Evolutionary conservation across 805 yeast genomes (phyloP).

Genomic region (Kodamaea restingae): DNA sequence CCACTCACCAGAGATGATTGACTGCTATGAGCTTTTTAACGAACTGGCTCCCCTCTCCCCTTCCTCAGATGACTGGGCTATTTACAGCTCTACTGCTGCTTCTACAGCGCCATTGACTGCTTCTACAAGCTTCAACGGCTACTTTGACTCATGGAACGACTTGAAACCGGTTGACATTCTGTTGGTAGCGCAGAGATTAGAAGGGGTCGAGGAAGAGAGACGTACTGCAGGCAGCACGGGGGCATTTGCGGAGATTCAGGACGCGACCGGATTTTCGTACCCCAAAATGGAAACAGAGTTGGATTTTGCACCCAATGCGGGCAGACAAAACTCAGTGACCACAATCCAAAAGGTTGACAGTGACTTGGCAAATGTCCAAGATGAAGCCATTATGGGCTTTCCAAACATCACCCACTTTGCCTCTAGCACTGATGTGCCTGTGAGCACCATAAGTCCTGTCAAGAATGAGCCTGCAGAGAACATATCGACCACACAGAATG

Average conservation of each 20-base stretch:
- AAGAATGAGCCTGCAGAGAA: neutral
- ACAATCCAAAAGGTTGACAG: neutral
- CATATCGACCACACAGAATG: neutral
- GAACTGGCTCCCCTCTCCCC: slow-evolving; percentile 9
- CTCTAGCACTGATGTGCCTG: neutral
- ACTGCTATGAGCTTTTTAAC: slow-evolving; percentile 5
- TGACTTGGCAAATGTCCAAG: too few species aligned
- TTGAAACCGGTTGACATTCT: slow-evolving; percentile 7
- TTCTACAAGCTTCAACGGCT: slow-evolving; percentile 6
- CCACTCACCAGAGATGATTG: neutral
- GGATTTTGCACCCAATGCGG: neutral
- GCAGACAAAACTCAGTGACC: neutral
- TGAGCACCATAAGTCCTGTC: neutral
- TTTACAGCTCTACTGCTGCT: slow-evolving; percentile 2
- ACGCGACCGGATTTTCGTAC: neutral
- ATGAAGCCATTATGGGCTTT: too few species aligned
- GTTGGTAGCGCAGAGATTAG: slow-evolving; percentile 2
- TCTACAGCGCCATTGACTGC: slow-evolving; percentile 6
- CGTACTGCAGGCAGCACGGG: neutral
- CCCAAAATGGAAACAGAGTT: neutral
- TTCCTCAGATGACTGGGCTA: slow-evolving; percentile 2
- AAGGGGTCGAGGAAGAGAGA: slow-evolving; percentile 1
- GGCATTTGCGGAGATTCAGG: neutral
- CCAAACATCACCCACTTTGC: neutral
- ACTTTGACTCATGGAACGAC: slow-evolving; percentile 7